Evolutionary conservation across 805 yeast species (phyloP).

Genomic region (Cyberlindnera euphorbiiphila): DNA sequence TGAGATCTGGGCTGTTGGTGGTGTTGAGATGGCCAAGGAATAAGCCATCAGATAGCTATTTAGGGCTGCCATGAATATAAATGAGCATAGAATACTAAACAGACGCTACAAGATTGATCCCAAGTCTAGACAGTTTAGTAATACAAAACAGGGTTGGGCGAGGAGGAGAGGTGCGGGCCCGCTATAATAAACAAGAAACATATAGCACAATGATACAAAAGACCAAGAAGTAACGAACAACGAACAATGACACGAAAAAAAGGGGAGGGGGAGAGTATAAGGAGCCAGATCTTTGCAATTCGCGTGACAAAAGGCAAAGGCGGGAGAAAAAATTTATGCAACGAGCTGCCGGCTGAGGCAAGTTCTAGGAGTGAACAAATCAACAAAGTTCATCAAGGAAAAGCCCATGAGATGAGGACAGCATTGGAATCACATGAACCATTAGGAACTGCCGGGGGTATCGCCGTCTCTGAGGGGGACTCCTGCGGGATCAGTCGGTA

Average conservation of each 20-base stretch:
- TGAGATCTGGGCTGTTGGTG: constrained; percentile 88
- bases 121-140: background rate
- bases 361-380: background rate
- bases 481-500: too few species aligned
- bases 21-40: constrained; percentile 43
- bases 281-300: too few species aligned
- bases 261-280: too few species aligned
- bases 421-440: too few species aligned
- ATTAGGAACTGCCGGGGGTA: too few species aligned
- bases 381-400: background rate
- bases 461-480: too few species aligned
- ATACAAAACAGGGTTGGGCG: background rate
- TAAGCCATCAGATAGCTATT: too few species aligned
- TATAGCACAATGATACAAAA: constrained; percentile 1
- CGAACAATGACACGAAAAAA: background rate
- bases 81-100: too few species aligned
- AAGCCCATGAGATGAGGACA: background rate
- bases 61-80: too few species aligned
- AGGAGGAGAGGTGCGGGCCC: too few species aligned
- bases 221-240: background rate
- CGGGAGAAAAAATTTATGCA: constrained; percentile 2
- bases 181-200: too few species aligned
- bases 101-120: too few species aligned
- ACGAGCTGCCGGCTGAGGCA: constrained; percentile 10
- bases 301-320: background rate